A percentile compares a stretch with the other conserved stretches of the same genome.
These are phyloP conservation scores for Neltuma alba DNA, from an alignment of 306 rosid species.

Conservation along the genomic window DNA sequence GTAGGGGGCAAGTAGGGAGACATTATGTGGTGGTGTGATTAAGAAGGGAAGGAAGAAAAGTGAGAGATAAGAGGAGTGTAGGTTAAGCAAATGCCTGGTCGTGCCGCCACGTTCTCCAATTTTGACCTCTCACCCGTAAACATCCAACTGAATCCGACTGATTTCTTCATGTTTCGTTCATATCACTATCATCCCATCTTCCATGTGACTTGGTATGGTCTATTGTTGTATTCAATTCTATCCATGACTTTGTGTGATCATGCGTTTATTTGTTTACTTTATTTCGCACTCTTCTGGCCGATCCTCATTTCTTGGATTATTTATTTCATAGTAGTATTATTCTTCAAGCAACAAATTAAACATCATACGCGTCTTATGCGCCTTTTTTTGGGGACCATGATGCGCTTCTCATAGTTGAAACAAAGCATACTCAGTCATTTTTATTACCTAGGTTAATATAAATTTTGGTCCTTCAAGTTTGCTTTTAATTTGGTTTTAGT, in stretches of 20 bases:
- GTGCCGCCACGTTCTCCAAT: slow-evolving; percentile 30
- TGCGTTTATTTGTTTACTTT: background rate
- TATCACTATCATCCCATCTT: background rate
- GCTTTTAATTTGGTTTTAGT: no score
- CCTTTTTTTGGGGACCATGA: no score
- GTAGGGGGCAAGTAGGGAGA: background rate
- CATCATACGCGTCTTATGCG: background rate
- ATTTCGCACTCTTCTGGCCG: background rate
- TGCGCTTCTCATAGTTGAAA: no score
- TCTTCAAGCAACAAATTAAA: background rate
- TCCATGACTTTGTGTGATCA: background rate
- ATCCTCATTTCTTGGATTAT: background rate
- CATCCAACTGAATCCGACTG: no score
- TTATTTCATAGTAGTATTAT: no score
- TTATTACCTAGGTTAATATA: no score
- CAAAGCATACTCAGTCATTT: background rate
- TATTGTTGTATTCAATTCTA: background rate
- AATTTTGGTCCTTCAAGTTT: no score
- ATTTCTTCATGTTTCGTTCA: background rate
- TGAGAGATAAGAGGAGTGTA: background rate
- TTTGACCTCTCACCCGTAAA: background rate
- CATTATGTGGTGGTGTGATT: background rate
- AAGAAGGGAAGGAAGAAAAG: background rate
- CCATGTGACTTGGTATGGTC: background rate
- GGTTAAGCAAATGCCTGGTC: slow-evolving; percentile 16